Evolutionary conservation across 768 basidiomycete species (phyloP).

Genomic region (Mycena vitilis): DNA sequence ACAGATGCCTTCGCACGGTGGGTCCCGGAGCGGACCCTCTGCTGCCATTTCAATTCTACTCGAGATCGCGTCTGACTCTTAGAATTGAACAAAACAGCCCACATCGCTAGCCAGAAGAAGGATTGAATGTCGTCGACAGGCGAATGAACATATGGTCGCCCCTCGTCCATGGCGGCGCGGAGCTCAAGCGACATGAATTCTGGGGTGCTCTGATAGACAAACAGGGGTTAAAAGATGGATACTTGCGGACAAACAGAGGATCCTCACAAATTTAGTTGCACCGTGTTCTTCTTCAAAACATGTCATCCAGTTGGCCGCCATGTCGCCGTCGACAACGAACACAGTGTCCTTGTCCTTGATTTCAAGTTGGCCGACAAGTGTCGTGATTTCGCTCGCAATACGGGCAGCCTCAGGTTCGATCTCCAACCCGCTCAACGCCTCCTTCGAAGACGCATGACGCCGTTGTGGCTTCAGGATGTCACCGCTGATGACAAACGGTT

Average conservation of each 20-base stretch:
- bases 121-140: conserved; percentile 34
- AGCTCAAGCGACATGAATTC: conserved; percentile 35
- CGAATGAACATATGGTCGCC: conserved; percentile 16
- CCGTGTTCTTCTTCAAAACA: conserved; percentile 16
- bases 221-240: not conserved
- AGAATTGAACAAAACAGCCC: conserved; percentile 31
- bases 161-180: not conserved
- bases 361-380: not conserved
- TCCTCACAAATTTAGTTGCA: conserved; percentile 14
- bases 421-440: not conserved
- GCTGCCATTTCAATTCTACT: not conserved
- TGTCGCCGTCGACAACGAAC: conserved; percentile 34
- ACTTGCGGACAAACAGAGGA: not conserved
- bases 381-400: not conserved
- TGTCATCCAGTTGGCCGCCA: conserved; percentile 26
- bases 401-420: not conserved
- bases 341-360: not conserved
- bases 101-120: conserved; percentile 30
- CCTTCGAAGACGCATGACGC: not conserved
- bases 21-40: not conserved
- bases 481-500: not conserved
- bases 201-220: conserved; percentile 22
- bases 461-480: not conserved
- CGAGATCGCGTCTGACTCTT: not conserved
- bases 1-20: not conserved